phyloP scores from a whole-genome alignment of 306 rosid genomes.

The Cyamopsis tetragonoloba region DNA sequence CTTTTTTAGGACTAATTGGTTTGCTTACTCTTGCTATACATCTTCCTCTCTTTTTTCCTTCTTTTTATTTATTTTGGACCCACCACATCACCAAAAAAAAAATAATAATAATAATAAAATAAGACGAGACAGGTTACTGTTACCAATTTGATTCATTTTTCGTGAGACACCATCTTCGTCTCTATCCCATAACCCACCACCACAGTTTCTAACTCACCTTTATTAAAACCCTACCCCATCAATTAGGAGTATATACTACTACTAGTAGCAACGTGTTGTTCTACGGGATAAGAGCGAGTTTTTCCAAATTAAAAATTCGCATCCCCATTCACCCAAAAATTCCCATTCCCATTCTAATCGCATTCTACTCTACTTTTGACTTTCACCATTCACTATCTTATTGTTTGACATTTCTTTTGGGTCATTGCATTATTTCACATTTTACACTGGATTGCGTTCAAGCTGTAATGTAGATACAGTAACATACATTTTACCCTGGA shows the following conservation, averaged over 20 bases:
- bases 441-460: conserved; percentile 15
- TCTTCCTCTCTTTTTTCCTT: not conserved
- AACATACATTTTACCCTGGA: too few species aligned
- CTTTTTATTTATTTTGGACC: not conserved
- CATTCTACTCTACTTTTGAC: conserved; percentile 30
- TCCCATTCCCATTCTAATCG: too few species aligned
- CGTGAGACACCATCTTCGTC: not conserved
- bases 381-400: conserved; percentile 6
- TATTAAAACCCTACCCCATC: conserved; percentile 14
- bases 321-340: not conserved
- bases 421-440: too few species aligned
- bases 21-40: not conserved
- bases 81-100: too few species aligned
- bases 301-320: conserved; percentile 24
- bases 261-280: conserved; percentile 35
- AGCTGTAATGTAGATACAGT: conserved; percentile 26
- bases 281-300: conserved; percentile 2
- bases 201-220: conserved; percentile 1
- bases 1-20: not conserved
- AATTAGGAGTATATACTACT: conserved; percentile 18
- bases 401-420: conserved; percentile 9
- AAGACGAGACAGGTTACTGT: not conserved
- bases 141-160: not conserved
- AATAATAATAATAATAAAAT: not conserved
- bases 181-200: not conserved